These are phyloP conservation scores for Saraca asoca DNA, from an alignment of 331 rosid genomes.

Conservation along the genomic window DNA sequence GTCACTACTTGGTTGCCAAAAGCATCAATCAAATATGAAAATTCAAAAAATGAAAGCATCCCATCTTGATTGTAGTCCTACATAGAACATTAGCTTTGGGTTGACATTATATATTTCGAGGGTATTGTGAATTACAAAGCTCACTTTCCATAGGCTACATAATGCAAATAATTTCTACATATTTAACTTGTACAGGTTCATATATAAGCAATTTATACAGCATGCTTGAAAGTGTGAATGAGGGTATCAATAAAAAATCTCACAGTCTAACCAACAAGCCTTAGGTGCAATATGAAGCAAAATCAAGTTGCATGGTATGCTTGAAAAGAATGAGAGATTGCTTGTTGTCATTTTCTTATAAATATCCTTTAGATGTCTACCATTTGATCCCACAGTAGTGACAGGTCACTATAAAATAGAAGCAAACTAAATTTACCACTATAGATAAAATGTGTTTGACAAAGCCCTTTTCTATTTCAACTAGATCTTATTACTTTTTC, in stretches of 20 bases:
- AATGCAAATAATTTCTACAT: slow-evolving; percentile 14
- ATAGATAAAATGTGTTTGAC: slow-evolving; percentile 86
- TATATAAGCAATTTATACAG: slow-evolving; percentile 22
- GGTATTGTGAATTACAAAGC: neutral
- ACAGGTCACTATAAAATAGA: slow-evolving; percentile 24
- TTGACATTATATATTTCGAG: slow-evolving; percentile 23
- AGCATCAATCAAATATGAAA: slow-evolving; percentile 78
- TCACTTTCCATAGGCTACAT: neutral
- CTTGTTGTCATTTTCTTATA: slow-evolving; percentile 7
- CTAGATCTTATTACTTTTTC: slow-evolving; percentile 69
- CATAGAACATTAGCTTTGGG: slow-evolving; percentile 24
- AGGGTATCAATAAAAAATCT: no score
- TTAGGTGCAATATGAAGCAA: slow-evolving; percentile 18
- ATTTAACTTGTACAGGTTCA: slow-evolving; percentile 17
- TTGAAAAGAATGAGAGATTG: slow-evolving; percentile 14
- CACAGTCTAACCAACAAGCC: slow-evolving; percentile 4
- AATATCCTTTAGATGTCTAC: slow-evolving; percentile 4
- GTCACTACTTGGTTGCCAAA: slow-evolving; percentile 85
- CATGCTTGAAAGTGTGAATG: slow-evolving; percentile 25
- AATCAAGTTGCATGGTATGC: neutral
- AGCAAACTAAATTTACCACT: slow-evolving; percentile 64
- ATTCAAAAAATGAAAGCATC: slow-evolving; percentile 75
- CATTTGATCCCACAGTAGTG: slow-evolving; percentile 27
- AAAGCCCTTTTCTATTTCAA: slow-evolving; percentile 81
- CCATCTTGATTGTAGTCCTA: slow-evolving; percentile 97